Base-by-base conservation (phyloP, 2,329 filamentous ascomycete species). In the Trichoderma sp. region DNA sequence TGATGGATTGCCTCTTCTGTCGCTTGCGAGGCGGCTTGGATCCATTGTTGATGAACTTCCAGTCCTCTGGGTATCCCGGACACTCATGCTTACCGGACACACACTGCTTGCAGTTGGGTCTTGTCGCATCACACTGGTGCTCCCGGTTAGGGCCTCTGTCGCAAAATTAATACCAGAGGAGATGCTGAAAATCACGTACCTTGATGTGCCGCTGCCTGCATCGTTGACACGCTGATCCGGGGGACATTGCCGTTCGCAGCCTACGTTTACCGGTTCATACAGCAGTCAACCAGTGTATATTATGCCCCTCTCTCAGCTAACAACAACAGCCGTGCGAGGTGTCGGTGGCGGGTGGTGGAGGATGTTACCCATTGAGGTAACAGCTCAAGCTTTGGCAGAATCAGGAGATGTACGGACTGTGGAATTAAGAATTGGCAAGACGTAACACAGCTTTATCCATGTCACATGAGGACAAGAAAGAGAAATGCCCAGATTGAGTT, bases 321-420 rank as follows among this genome's bases (percentile, higher is more conserved):
- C 43, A 51, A 51, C n/a, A 9, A 21, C 18, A 9, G 32, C 34
- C 26, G 9, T 14, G 64, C 18, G 53, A 47, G 18, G 6, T 68
- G 65, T 32, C 60, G 65, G 51, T 47, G 34, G 26, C 53, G n/a
- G 51, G 7, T 1, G 28, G 56, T 32, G 65, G 65, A 32, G 26
- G 65, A 68, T 58, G 34, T 68, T 68, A 68, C 65, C 65, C 65
- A 58, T 68, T 68, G 65, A 68, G 65, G 65, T 24, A 68, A 68
- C 34, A 28, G 30, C 30, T n/a, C 34, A 56, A 60, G 32, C 53
- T 24, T 43, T 39, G 36, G 24, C 18, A 21, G 24, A 14, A 21
- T 21, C 26, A 32, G 51, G 26, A 39, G 36, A 57, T 9, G 15
- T n/a, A 57, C 28, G 53, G 26, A 58, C 4, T n/a, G 15, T n/a